phyloP scores from a whole-genome alignment of 2,329 filamentous ascomycete species.

The Esteya vermicola region DNA sequence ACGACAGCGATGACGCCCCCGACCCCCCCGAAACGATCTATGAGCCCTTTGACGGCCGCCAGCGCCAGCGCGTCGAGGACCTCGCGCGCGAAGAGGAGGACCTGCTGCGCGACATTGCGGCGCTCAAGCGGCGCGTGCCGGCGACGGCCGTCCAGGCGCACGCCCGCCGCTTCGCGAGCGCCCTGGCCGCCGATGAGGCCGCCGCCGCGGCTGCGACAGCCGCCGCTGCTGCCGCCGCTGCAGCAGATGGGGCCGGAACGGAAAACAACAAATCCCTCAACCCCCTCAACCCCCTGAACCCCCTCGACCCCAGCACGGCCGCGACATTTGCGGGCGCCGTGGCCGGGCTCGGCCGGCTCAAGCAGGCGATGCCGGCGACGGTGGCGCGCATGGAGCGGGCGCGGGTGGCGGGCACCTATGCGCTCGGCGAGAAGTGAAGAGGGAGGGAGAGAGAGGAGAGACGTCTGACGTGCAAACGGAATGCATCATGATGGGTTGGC shows the following conservation, averaged over 20 bases:
- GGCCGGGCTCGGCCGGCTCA: constrained; percentile 34
- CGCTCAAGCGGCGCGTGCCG: constrained; percentile 41
- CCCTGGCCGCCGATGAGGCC: constrained; percentile 32
- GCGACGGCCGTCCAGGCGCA: constrained; percentile 24
- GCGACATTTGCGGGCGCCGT: constrained; percentile 26
- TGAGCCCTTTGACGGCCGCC: constrained; percentile 46
- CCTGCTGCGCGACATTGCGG: constrained; percentile 48
- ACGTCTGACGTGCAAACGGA: not conserved
- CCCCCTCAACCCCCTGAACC: not conserved
- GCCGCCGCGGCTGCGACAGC: constrained; percentile 14
- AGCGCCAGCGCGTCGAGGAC: constrained; percentile 43
- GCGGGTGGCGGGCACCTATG: constrained; percentile 43
- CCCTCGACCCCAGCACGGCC: constrained; percentile 12
- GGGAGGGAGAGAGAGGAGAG: not conserved
- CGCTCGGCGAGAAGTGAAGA: constrained; percentile 24
- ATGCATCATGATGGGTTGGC: not conserved
- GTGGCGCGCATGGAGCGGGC: constrained; percentile 54
- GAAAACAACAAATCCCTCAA: constrained; percentile 27
- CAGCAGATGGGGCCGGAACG: constrained; percentile 22
- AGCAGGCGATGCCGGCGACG: constrained; percentile 45
- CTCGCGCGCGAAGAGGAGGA: constrained; percentile 49
- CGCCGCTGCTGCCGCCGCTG: not conserved
- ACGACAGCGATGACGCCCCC: not conserved
- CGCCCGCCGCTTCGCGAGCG: constrained; percentile 24
- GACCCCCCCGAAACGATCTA: constrained; percentile 22